Conservation (phyloP, 139 green algal species). For the Chlamydomonas sp. region DNA sequence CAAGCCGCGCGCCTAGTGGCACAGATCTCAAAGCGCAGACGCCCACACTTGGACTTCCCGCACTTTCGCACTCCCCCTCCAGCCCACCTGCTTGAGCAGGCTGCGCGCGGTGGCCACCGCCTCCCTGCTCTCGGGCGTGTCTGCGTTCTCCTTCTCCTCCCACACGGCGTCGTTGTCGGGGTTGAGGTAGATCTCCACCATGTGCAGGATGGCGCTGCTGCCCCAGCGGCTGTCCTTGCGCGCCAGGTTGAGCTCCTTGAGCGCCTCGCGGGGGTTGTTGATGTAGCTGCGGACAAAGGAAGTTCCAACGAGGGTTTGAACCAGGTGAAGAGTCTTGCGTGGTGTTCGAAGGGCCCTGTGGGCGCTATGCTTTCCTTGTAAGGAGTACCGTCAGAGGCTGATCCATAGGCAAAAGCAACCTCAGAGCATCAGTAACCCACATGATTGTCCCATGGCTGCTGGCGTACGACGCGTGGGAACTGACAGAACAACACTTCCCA, state of each 20-base stretch:
- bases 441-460: too few species aligned
- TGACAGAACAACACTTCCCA: too few species aligned
- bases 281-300: conserved; percentile 46
- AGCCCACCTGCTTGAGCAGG: conserved; percentile 65
- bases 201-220: conserved; percentile 66
- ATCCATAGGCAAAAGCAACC: too few species aligned
- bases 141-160: conserved; percentile 67
- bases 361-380: too few species aligned
- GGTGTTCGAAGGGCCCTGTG: too few species aligned
- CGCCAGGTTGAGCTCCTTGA: conserved; percentile 73
- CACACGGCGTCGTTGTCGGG: conserved; percentile 77
- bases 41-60: background rate
- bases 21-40: too few species aligned
- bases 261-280: conserved; percentile 68
- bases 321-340: too few species aligned
- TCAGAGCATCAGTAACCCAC: too few species aligned
- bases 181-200: conserved; percentile 88
- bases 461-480: too few species aligned
- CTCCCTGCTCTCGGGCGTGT: conserved; percentile 53
- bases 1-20: too few species aligned
- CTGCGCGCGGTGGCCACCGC: conserved; percentile 56
- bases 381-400: too few species aligned
- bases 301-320: too few species aligned
- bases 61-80: background rate
- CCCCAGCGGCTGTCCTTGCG: conserved; percentile 75